Evolutionary conservation across 371 early-diverging fungal genomes (phyloP).

Genomic region (Gilbertella persicaria): DNA sequence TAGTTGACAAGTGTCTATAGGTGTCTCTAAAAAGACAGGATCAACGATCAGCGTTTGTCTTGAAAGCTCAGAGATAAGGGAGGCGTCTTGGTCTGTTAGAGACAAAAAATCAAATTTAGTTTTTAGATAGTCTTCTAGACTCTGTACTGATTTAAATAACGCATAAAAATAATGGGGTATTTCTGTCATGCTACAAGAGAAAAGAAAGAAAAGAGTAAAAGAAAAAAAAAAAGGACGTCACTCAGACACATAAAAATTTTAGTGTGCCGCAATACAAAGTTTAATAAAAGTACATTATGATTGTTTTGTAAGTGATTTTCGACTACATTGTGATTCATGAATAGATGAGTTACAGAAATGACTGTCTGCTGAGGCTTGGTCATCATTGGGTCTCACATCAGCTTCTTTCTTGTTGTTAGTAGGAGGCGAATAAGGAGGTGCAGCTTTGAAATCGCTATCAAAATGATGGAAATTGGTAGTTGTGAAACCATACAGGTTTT

Average conservation of each 20-base stretch:
- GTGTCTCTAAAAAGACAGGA: neutral
- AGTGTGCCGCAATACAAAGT: too few species aligned
- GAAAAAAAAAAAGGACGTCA: neutral
- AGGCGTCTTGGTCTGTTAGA: neutral
- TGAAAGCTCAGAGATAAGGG: neutral
- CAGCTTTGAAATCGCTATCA: neutral
- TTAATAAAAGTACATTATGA: too few species aligned
- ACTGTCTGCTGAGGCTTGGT: constrained; percentile 11
- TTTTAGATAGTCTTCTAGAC: neutral
- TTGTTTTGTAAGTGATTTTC: constrained; percentile 16
- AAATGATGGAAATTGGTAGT: neutral
- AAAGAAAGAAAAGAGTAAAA: neutral
- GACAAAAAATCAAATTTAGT: neutral
- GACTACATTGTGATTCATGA: constrained; percentile 23
- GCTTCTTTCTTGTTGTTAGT: neutral
- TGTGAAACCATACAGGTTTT: constrained; percentile 3
- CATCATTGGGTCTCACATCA: constrained; percentile 10
- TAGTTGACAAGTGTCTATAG: neutral
- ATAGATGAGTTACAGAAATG: constrained; percentile 11
- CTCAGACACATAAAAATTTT: too few species aligned
- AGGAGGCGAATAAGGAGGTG: constrained; percentile 9
- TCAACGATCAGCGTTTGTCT: neutral
- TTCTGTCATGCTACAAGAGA: neutral
- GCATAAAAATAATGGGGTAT: neutral
- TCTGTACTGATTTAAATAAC: neutral